These are phyloP conservation scores for Cyberlindnera sargentensis DNA, from an alignment of 805 yeast genomes.

Conservation along the genomic window DNA sequence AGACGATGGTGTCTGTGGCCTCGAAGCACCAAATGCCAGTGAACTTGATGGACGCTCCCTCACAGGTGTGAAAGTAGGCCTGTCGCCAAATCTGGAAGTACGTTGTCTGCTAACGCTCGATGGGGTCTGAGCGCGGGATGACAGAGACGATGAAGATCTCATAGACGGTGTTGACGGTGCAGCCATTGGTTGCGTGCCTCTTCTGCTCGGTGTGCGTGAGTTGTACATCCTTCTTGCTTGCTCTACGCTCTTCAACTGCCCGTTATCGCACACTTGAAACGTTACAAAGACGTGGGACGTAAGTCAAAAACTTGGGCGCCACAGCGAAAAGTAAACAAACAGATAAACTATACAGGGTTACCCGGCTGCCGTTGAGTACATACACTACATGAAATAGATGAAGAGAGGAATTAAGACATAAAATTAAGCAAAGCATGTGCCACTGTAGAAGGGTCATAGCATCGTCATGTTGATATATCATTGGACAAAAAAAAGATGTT, in stretches of 20 bases:
- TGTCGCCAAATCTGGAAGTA: slow-evolving; percentile 15
- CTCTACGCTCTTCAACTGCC: not conserved
- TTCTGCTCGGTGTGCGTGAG: slow-evolving; percentile 18
- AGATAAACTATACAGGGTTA: not conserved
- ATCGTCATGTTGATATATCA: too few relatives aligned
- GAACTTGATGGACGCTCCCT: slow-evolving; percentile 16
- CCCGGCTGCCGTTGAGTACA: not conserved
- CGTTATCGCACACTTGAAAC: not conserved
- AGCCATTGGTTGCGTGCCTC: not conserved
- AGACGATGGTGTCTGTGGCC: slow-evolving; percentile 14
- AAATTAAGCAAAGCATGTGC: too few relatives aligned
- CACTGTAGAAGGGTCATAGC: too few relatives aligned
- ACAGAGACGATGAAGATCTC: slow-evolving; percentile 17
- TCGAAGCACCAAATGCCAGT: slow-evolving; percentile 11
- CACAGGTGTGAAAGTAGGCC: slow-evolving; percentile 17
- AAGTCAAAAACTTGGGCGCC: too few relatives aligned
- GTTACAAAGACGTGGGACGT: too few relatives aligned
- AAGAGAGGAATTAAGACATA: too few relatives aligned
- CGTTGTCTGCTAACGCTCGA: slow-evolving; percentile 13
- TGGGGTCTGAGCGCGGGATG: slow-evolving; percentile 18
- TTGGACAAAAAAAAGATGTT: too few relatives aligned
- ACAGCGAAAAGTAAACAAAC: not conserved
- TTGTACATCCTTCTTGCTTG: not conserved
- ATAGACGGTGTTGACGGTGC: slow-evolving; percentile 18
- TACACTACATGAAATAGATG: too few relatives aligned